Base-by-base conservation (phyloP, 768 basidiomycete genomes). In the Amanita jacksonii region DNA sequence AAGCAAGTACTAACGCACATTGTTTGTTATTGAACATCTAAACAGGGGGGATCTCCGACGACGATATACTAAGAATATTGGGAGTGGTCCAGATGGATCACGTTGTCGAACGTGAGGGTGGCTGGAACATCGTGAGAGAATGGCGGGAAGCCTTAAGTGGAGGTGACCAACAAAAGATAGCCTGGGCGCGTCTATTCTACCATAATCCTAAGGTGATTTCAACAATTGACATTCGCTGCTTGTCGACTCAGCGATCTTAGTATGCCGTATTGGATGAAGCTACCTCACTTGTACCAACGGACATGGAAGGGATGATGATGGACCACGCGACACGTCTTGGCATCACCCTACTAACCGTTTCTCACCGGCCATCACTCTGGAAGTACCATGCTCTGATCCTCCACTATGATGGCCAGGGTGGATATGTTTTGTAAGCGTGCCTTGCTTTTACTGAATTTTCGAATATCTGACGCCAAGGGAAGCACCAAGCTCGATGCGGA, bases 201-300 rank as follows among this genome's bases (percentile, higher is more conserved):
- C 94, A 98, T 57, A 69, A 74, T 46, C 94, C 94, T 8, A 93
- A 90, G 74, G 90, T 81, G 50, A 51, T 70, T 20, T 31, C 10
- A 18, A 31, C 2, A 37, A n/a, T 15, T 12, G 1, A 10, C 12
- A 23, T 22, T 19, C 30, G 23, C 30, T 30, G 41, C 45, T 28
- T 50, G 48, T 43, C 33, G 46, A 24, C 22, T 22, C 31, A n/a
- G 28, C 32, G 20, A 19, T 41, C 47, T 22, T 53, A 93, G 90
- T 97, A 94, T 53, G 94, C 93, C 8, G 91, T 98, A 46, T 69
- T 98, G 38, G 94, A 99, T 54, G 94, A 99, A 59, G 93, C 93
- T 42, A 97, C 94, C 3, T 90, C 87, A 13, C 80, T 93, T 3
- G 93, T 99, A 6, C 92, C 92, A 3, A 75, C 83, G 4, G 89